Conservation (phyloP, 805 yeast species). For the Candida boleticola region DNA sequence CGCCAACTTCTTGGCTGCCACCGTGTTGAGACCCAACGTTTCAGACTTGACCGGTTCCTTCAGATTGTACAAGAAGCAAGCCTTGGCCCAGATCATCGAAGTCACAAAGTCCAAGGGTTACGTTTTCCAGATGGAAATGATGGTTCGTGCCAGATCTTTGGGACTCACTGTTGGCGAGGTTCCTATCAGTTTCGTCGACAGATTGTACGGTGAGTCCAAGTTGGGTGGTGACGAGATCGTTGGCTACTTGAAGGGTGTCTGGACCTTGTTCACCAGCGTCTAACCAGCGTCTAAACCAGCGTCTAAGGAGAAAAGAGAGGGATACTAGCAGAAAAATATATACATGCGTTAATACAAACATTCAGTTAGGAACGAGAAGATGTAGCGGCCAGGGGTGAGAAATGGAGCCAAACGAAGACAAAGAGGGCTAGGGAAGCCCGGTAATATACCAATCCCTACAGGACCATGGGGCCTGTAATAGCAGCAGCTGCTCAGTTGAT, state of each 20-base stretch:
- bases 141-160: constrained; percentile 75
- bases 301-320: too few relatives aligned
- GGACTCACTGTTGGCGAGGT: constrained; percentile 76
- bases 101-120: constrained; percentile 75
- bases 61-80: constrained; percentile 71
- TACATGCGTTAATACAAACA: too few relatives aligned
- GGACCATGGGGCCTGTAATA: too few relatives aligned
- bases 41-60: constrained; percentile 76
- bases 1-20: constrained; percentile 74
- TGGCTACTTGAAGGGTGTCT: constrained; percentile 73
- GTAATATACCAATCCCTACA: too few relatives aligned
- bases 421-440: too few relatives aligned
- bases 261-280: constrained; percentile 64
- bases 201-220: constrained; percentile 75
- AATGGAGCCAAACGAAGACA: too few relatives aligned
- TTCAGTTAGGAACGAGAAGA: too few relatives aligned
- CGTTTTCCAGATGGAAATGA: constrained; percentile 87
- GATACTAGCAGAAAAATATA: too few relatives aligned
- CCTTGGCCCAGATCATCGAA: constrained; percentile 60
- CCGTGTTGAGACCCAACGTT: constrained; percentile 67
- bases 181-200: constrained; percentile 75
- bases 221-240: constrained; percentile 81
- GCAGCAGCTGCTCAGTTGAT: too few relatives aligned
- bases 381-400: too few relatives aligned
- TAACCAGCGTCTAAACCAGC: constrained; percentile 19